Evolutionary conservation across 768 basidiomycete species (phyloP).

Genomic region (Kwoniella heveanensis): DNA sequence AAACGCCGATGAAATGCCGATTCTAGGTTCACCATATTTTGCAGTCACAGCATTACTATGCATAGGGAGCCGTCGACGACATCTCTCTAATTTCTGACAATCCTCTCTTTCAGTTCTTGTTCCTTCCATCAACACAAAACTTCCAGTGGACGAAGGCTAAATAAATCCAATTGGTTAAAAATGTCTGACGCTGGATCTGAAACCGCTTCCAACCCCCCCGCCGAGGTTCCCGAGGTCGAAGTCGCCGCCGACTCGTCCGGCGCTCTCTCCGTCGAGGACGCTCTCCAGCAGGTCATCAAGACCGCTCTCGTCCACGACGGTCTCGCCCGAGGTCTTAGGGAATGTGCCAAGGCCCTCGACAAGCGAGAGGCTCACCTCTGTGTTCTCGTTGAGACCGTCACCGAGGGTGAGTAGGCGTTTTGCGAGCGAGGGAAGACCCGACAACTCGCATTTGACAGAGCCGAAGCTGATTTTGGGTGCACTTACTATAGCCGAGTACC

Average conservation of each 20-base stretch:
- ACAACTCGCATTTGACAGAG: too few species aligned
- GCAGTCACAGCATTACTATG: too few species aligned
- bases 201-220: slow-evolving; percentile 55
- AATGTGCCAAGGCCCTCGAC: slow-evolving; percentile 97
- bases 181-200: slow-evolving; percentile 58
- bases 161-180: slow-evolving; percentile 23
- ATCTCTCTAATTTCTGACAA: too few species aligned
- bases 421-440: too few species aligned
- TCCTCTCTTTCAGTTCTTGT: too few species aligned
- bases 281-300: slow-evolving; percentile 91
- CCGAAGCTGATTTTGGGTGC: too few species aligned
- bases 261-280: slow-evolving; percentile 90
- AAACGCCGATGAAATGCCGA: slow-evolving; percentile 40
- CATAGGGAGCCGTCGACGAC: too few species aligned
- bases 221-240: slow-evolving; percentile 76
- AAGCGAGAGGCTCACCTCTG: slow-evolving; percentile 98
- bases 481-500: slow-evolving; percentile 92
- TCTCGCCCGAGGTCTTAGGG: slow-evolving; percentile 94
- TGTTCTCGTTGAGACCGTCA: slow-evolving; percentile 98
- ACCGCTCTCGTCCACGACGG: slow-evolving; percentile 97
- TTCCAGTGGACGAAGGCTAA: slow-evolving; percentile 53
- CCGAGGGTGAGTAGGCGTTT: slow-evolving; percentile 62
- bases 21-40: background rate
- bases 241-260: slow-evolving; percentile 84
- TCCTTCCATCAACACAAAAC: background rate